Evolutionary conservation across 148 eudicot genomes (phyloP).

Genomic region (Chenopodium suecicum): DNA sequence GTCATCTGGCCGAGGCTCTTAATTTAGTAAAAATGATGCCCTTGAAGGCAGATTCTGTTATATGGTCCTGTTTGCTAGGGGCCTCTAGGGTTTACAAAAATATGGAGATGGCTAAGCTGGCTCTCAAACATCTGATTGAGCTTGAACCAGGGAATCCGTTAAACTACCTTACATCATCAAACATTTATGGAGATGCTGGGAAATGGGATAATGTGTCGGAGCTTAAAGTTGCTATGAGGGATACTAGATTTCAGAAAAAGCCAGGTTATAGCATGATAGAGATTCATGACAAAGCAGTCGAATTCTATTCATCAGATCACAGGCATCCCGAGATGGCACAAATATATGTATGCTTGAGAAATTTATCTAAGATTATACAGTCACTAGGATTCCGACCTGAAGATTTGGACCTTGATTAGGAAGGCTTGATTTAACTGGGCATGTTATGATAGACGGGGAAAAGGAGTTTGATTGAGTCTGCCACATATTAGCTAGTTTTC

Average conservation of each 20-base stretch:
- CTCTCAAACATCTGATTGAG: constrained; percentile 51
- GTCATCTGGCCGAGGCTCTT: constrained; percentile 58
- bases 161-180: constrained; percentile 58
- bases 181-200: constrained; percentile 58
- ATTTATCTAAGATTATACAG: constrained; percentile 40
- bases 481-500: not conserved
- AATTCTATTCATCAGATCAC: constrained; percentile 68
- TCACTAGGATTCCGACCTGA: constrained; percentile 25
- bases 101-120: constrained; percentile 60
- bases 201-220: constrained; percentile 59
- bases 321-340: constrained; percentile 53
- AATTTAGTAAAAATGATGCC: constrained; percentile 61
- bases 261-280: constrained; percentile 71
- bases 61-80: constrained; percentile 75
- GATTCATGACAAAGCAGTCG: constrained; percentile 46
- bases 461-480: not conserved
- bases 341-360: constrained; percentile 44
- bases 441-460: not conserved
- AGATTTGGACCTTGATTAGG: constrained; percentile 27
- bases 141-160: constrained; percentile 73
- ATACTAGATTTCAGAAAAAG: constrained; percentile 50
- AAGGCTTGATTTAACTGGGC: constrained; percentile 2
- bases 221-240: constrained; percentile 60
- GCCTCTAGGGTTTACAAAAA: constrained; percentile 67
- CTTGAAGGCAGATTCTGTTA: constrained; percentile 57